Evolutionary conservation across 345 rosid genomes (phyloP), one percentile per base, ranked within the genome.

Genomic region (Mallotus nudiflorus): DNA sequence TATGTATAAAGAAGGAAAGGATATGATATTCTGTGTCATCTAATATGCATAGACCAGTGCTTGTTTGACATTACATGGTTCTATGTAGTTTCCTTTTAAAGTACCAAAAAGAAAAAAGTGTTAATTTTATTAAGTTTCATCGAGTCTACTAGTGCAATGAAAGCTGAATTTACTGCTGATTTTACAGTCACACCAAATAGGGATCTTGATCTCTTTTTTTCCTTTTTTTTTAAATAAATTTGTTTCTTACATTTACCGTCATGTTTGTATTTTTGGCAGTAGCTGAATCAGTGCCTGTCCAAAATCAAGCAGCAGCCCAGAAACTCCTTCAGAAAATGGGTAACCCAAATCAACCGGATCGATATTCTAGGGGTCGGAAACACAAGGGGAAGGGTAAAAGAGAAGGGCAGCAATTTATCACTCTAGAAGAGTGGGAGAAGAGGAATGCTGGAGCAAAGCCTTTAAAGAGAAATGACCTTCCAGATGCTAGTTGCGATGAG

Each of bases 291-390:
- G 85, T 82, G 13, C 93, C 96, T 62, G 74, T 87, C 68, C 97
- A 88, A 81, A 94, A 94, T 80, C 97, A 94, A 90, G 96, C 93
- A 6, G 96, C 98, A 74, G 80, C 98, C 19, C 96, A 89, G 64
- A 81, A 91, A 72, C 93, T 94, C 62, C 89, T 90, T 44, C 91
- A 84, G 82, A 94, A 91, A 77, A 90, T 94, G 97, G 78, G 74
- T 73, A 76, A 70, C 33, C 74, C 88, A 29, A 81, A 60, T 73
- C 81, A 67, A 56, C 76, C 77, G 57, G 82, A 72, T 63, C 76
- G 52, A 57, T 78, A 69, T 51, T 66, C 64, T 69, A 84, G 78
- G 73, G 90, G 89, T 73, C 71, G 84, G 77, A 85, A 68, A 72
- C 29, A 75, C 24, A 81, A 84, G 48, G 89, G 88, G 15, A 91